phyloP scores from a whole-genome alignment of 257 asterid species.

The Sherardia arvensis region DNA sequence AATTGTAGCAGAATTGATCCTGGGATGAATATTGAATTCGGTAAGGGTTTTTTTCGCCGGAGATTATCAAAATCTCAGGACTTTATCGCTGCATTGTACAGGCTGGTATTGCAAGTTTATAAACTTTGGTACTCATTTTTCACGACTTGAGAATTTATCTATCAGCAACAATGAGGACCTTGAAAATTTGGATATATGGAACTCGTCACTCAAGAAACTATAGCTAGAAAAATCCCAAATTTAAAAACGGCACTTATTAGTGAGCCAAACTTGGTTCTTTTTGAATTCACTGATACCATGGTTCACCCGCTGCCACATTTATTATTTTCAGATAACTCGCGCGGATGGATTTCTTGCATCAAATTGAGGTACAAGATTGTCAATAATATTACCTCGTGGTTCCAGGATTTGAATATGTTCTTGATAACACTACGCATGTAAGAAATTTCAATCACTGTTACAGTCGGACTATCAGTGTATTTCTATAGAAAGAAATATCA shows the following conservation, averaged over 20 bases:
- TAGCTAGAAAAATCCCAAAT: too few species aligned
- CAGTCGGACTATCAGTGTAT: background rate
- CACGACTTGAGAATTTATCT: background rate
- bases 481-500: background rate
- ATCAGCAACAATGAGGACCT: background rate
- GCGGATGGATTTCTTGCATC: background rate
- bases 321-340: background rate
- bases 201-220: background rate
- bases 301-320: background rate
- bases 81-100: background rate
- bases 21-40: too few species aligned
- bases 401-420: background rate
- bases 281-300: background rate
- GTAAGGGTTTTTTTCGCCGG: too few species aligned
- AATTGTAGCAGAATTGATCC: too few species aligned
- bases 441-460: background rate
- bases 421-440: background rate
- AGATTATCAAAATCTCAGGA: background rate
- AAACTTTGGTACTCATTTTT: background rate
- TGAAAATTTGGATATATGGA: background rate
- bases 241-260: background rate
- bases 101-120: background rate
- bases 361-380: background rate
- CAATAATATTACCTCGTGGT: too few species aligned
- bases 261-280: background rate